Conservation (phyloP, 2,329 filamentous ascomycete genomes). For the Colletotrichum limetticola region DNA sequence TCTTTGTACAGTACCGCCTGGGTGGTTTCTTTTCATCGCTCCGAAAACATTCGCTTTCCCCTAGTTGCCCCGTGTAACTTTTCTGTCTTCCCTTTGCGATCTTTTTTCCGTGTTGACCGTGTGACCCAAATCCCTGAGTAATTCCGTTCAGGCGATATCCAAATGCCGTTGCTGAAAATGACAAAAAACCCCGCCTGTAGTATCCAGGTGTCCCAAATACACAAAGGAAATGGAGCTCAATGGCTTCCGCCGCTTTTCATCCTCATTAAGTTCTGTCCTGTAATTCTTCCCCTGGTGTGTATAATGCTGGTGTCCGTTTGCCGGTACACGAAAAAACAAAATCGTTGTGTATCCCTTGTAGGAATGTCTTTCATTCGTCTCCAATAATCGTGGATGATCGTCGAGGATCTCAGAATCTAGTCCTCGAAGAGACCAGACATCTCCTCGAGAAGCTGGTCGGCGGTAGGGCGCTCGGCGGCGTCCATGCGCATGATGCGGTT, state of each 20-base stretch:
- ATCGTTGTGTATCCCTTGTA: neutral
- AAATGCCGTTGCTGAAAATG: neutral
- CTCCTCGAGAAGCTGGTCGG: slow-evolving; percentile 31
- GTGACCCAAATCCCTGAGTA: neutral
- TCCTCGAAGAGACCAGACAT: slow-evolving; percentile 32
- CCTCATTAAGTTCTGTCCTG: slow-evolving; percentile 20
- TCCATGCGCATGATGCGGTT: slow-evolving; percentile 35
- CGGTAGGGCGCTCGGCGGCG: slow-evolving; percentile 28
- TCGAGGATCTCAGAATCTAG: neutral
- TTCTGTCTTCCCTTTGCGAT: slow-evolving; percentile 5
- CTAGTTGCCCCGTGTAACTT: neutral
- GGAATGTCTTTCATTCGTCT: neutral
- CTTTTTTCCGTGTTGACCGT: neutral
- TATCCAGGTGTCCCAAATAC: neutral
- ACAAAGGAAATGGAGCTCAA: slow-evolving; percentile 16
- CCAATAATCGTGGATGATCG: no score
- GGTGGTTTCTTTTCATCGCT: neutral
- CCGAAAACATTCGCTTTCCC: neutral
- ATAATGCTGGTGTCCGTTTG: neutral
- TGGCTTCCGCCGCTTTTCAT: slow-evolving; percentile 4
- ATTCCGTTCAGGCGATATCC: neutral
- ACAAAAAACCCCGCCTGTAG: neutral
- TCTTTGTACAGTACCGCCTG: slow-evolving; percentile 14
- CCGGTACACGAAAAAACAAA: neutral
- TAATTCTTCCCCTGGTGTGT: slow-evolving; percentile 14